Conservation (phyloP, 805 yeast genomes). For the Saccharomycopsis oosterbeekiorum region DNA sequence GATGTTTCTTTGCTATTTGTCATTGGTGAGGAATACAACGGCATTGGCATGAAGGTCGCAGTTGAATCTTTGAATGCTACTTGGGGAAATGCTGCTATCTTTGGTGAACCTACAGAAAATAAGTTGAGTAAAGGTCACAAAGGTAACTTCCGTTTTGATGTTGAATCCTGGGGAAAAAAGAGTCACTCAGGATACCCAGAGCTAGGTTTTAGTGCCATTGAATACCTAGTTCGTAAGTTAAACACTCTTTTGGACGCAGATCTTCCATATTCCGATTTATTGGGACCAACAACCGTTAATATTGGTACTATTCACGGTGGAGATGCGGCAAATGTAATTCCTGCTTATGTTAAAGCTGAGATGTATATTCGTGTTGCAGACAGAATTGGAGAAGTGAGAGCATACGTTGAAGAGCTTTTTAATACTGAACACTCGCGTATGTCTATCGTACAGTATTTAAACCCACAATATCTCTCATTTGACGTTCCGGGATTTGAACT, state of each 20-base stretch:
- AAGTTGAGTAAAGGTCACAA: slow-evolving; percentile 66
- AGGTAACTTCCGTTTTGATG: slow-evolving; percentile 38
- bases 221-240: slow-evolving; percentile 41
- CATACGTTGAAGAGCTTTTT: neutral
- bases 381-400: slow-evolving; percentile 21
- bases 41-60: slow-evolving; percentile 51
- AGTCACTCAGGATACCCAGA: slow-evolving; percentile 65
- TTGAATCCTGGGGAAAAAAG: slow-evolving; percentile 42
- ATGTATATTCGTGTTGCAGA: slow-evolving; percentile 46
- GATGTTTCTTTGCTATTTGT: slow-evolving; percentile 52
- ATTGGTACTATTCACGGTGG: slow-evolving; percentile 52
- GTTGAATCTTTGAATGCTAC: slow-evolving; percentile 29
- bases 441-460: slow-evolving; percentile 13
- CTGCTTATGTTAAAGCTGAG: slow-evolving; percentile 44
- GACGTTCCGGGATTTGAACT: slow-evolving; percentile 57
- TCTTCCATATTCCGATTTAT: slow-evolving; percentile 41
- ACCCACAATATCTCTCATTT: slow-evolving; percentile 37
- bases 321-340: slow-evolving; percentile 56
- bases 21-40: slow-evolving; percentile 60
- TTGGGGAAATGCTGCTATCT: slow-evolving; percentile 52
- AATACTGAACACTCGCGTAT: neutral
- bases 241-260: slow-evolving; percentile 33
- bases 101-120: slow-evolving; percentile 68
- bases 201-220: slow-evolving; percentile 53
- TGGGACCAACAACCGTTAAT: slow-evolving; percentile 55